Percentiles rank a stretch among this genome's conserved stretches.
phyloP scores from a whole-genome alignment of 108 stramenopile genomes.

The Cylindrotheca fusiformis region DNA sequence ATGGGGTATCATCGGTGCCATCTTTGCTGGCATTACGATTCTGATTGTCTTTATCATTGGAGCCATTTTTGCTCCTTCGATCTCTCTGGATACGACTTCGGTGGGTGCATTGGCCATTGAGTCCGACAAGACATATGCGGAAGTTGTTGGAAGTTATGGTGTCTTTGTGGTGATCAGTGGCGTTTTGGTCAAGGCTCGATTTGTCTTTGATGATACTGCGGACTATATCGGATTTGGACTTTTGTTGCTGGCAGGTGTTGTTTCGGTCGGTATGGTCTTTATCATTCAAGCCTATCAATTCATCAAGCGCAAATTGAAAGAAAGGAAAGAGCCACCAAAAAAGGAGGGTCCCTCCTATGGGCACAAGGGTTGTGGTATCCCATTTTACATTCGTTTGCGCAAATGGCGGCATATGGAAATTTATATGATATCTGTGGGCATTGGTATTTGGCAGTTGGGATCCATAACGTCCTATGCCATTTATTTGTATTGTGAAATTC shows the following conservation, averaged over 20 bases:
- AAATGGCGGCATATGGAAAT: conserved; percentile 82
- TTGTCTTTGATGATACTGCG: conserved; percentile 21
- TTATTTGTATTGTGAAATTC: conserved; percentile 54
- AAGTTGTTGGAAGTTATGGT: conserved; percentile 34
- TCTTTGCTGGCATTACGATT: conserved; percentile 27
- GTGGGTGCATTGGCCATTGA: conserved; percentile 32
- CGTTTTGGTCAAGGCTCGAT: conserved; percentile 34
- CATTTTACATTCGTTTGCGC: conserved; percentile 35
- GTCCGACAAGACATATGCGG: conserved; percentile 34
- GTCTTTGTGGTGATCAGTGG: conserved; percentile 36
- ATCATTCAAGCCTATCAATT: conserved; percentile 24
- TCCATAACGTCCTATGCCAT: conserved; percentile 57
- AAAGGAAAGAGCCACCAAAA: conserved; percentile 8
- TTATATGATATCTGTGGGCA: conserved; percentile 53
- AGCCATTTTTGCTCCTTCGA: conserved; percentile 31
- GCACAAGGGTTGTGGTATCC: conserved; percentile 28
- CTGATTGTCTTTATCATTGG: conserved; percentile 38
- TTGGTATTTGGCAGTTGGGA: conserved; percentile 74
- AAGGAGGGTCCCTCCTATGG: conserved; percentile 16
- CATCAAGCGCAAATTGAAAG: conserved; percentile 13
- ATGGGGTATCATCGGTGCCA: conserved; percentile 23
- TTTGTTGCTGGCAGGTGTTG: conserved; percentile 21
- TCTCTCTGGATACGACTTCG: conserved; percentile 30
- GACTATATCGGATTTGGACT: conserved; percentile 49
- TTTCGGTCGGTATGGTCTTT: conserved; percentile 21